phyloP scores from a whole-genome alignment of 2,329 filamentous ascomycete species.

The Fusarium denticulatum region DNA sequence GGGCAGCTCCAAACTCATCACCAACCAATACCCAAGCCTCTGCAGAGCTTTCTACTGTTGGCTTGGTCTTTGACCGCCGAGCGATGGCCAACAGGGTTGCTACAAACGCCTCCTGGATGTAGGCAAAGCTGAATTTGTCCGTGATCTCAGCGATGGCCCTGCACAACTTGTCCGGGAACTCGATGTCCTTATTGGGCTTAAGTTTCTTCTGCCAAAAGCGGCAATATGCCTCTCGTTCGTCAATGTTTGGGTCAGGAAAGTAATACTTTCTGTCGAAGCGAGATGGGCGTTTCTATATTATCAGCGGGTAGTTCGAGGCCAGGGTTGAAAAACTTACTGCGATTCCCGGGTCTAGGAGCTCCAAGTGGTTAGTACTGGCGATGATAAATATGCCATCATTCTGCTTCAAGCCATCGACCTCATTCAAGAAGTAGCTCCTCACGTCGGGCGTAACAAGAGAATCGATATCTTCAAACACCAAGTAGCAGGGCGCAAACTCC shows the following conservation, averaged over 20 bases:
- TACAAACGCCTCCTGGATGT: background rate
- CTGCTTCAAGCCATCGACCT: background rate
- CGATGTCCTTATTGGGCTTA: rapidly evolving
- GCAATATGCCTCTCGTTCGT: background rate
- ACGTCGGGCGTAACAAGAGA: background rate
- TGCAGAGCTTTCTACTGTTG: rapidly evolving
- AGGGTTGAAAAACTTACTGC: background rate
- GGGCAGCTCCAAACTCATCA: rapidly evolving
- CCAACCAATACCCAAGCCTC: background rate
- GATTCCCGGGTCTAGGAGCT: background rate
- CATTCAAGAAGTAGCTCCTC: background rate
- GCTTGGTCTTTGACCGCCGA: background rate
- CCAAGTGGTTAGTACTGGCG: background rate
- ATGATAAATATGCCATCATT: background rate
- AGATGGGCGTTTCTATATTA: background rate
- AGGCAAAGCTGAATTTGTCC: background rate
- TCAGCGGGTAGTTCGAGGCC: background rate
- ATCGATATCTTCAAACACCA: background rate
- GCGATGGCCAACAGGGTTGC: background rate
- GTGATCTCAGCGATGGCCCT: background rate
- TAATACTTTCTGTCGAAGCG: background rate
- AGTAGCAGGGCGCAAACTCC: background rate
- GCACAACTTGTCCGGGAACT: background rate
- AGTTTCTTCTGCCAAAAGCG: background rate
- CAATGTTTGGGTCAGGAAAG: background rate